Percentiles rank a stretch among this genome's conserved stretches.
Evolutionary conservation across 495 filamentous ascomycete species (phyloP).

Genomic region (Daldinia vernicosa): DNA sequence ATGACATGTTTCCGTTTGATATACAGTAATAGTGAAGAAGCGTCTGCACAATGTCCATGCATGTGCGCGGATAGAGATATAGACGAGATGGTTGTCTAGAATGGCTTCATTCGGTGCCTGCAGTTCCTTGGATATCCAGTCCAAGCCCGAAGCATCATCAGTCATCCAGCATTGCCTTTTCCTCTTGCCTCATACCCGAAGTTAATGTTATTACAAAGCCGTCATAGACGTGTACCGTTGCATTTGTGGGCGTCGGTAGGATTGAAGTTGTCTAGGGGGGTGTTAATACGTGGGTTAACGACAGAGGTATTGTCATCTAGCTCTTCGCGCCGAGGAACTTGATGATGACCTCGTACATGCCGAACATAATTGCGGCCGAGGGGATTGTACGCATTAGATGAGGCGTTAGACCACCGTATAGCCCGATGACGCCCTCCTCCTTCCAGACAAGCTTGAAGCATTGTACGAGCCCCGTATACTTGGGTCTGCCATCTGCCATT

Average conservation of each 20-base stretch:
- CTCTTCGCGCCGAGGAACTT: conserved; percentile 60
- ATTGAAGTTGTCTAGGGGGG: not conserved
- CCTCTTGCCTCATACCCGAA: not conserved
- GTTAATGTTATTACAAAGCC: conserved; percentile 17
- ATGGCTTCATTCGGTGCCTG: not conserved
- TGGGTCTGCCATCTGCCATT: conserved; percentile 72
- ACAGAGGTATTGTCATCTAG: conserved; percentile 16
- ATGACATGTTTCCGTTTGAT: conserved; percentile 16
- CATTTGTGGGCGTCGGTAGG: not conserved
- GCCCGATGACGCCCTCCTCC: conserved; percentile 80
- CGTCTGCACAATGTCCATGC: not conserved
- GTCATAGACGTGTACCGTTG: not conserved
- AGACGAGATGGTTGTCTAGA: not conserved
- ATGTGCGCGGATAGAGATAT: not conserved
- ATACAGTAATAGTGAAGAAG: conserved; percentile 21
- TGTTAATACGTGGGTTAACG: not conserved
- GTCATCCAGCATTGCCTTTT: not conserved
- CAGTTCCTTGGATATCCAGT: not conserved
- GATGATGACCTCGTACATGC: conserved; percentile 86
- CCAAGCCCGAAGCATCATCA: not conserved
- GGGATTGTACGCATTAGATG: conserved; percentile 89
- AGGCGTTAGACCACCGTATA: conserved; percentile 88
- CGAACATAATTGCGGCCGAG: conserved; percentile 90
- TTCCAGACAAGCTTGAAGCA: conserved; percentile 84
- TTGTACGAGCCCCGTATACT: conserved; percentile 84